Evolutionary conservation across 768 basidiomycete genomes (phyloP), one percentile per base, ranked within the genome.

Genomic region (Phanerochaete sordida): DNA sequence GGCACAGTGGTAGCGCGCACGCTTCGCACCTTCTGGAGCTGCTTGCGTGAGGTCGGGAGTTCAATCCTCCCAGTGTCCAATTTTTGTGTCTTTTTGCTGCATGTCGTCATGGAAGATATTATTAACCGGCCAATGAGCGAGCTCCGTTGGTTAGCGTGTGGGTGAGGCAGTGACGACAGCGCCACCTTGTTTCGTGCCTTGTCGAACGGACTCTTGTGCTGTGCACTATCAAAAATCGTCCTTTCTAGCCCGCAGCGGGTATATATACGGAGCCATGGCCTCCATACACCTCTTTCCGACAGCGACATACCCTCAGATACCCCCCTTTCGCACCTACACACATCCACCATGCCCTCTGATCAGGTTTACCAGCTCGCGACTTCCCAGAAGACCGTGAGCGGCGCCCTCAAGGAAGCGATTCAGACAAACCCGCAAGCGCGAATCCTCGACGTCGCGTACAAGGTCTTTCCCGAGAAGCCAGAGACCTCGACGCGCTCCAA

Each of bases 391-490:
- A 62, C 61, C 6, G 56, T 62, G 16, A 62, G 37, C 31, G 55
- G 44, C 4, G 39, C 39, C 8, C 5, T 43, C 11, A 43, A 11
- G 19, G 47, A 48, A 23, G 61, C 61, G 23, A 16, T 62, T 8
- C 56, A 43, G n/a, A 35, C 39, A 24, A 30, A 62, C 31, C 56
- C 61, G 2, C 53, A 31, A 11, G 27, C 47, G 19, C 24, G 37
- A 6, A 52, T 62, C n/a, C 56, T 35, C 48, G 50, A 62, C 31
- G 43, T 62, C 30, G 61, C 61, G 30, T 23, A 58, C 46, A 27
- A 58, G 39, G 61, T 62, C 50, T 62, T 62, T 33, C 56, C 49
- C 30, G 61, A 62, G 49, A 50, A 58, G 19, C 37, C 56, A 13
- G 31, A 58, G 27, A 62, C 56, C 1, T 48, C 49, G 16, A 57